Base-by-base conservation (phyloP, 208 protist species). In the Crithidia brevicula region DNA sequence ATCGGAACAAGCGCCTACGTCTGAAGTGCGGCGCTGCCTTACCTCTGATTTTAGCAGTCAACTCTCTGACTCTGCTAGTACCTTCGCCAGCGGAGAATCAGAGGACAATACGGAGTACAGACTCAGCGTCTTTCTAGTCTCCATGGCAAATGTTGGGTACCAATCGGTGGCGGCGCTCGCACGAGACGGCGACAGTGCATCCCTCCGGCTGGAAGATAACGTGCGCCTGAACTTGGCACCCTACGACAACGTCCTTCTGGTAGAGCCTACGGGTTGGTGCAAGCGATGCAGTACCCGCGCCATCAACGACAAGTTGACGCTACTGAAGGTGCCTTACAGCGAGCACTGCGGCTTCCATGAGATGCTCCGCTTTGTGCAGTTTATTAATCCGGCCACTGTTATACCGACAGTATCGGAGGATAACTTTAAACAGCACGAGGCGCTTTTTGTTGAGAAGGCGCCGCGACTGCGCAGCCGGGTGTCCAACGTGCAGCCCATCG, bases 321-420 rank as follows among this genome's bases (percentile, higher is more conserved):
- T 88, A 25, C 67, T 96, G 10, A 62, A 76, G 27, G 72, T 97
- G 2, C 89, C 92, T 8, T 97, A 97, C 67, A 94, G 88, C 57
- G 92, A 97, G 67, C 92, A 97, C 82, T 84, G 84, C 67, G 83
- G 79, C 57, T 95, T 97, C 70, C 56, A 77, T 9, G 92, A 97
- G 66, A 74, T 97, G 64, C 31, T 93, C 15, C 62, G 79, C 25
- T 97, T 97, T 79, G 89, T 95, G 6, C 64, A 34, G 38, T 79
- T 88, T 50, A 45, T 95, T 9, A 93, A 95, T 73, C 92, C 92
- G 1, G 38, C 30, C 0, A 54, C 49, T 5, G 72, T 97, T 9
- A 65, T 94, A 4, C 89, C 92, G 16, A 94, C 92, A 1, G 92
- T 97, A 6, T 94, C 88, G 0, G 30, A 72, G 52, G 80, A 85